phyloP scores from a whole-genome alignment of 2,329 filamentous ascomycete genomes.

The Cadophora malorum region DNA sequence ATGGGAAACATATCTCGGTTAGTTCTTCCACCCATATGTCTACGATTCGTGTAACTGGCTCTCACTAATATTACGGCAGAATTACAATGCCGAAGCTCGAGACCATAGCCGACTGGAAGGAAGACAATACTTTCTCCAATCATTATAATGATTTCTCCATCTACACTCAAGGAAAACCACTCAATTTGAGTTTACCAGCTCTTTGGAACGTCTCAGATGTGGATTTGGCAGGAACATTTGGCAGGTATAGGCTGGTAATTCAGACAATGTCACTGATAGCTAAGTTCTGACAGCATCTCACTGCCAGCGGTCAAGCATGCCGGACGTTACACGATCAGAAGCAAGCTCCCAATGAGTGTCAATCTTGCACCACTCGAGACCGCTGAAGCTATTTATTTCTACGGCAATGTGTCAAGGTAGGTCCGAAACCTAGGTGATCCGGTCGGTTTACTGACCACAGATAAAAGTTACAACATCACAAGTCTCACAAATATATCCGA shows the following conservation, averaged over 20 bases:
- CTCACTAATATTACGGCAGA: neutral
- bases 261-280: neutral
- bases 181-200: neutral
- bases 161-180: neutral
- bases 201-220: constrained; percentile 4
- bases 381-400: neutral
- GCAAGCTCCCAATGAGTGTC: neutral
- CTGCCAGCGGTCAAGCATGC: neutral
- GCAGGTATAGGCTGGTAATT: neutral
- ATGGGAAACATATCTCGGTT: constrained; percentile 18
- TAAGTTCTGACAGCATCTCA: neutral
- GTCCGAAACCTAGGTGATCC: neutral
- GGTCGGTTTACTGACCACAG: neutral
- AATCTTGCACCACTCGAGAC: constrained; percentile 11
- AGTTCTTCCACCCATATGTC: neutral
- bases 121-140: neutral
- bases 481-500: constrained; percentile 1
- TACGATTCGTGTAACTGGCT: too few species aligned
- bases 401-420: constrained; percentile 2
- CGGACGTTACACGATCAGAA: neutral
- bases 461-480: constrained; percentile 2
- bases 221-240: neutral
- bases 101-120: neutral
- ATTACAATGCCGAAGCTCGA: constrained; percentile 1
- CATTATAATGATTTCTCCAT: neutral